Evolutionary conservation across 768 basidiomycete species (phyloP).

Genomic region (Cyclocybe cylindracea): DNA sequence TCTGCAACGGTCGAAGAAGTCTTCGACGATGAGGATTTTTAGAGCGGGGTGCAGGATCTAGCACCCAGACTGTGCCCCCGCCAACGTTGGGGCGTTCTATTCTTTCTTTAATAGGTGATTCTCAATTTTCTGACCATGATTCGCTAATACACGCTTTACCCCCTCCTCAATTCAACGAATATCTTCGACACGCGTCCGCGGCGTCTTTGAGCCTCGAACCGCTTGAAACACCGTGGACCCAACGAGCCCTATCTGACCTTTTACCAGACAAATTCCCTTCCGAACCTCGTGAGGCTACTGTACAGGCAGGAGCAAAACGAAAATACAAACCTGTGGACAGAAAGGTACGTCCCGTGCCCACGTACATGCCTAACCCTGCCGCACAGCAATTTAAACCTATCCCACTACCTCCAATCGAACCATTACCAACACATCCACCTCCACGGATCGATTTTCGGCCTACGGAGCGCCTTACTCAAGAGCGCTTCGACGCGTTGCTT

Average conservation of each 20-base stretch:
- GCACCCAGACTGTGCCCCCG: conserved; percentile 4
- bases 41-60: neutral
- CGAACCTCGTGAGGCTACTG: no score
- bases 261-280: neutral
- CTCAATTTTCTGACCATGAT: conserved; percentile 4
- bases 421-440: neutral
- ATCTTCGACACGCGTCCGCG: neutral
- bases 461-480: conserved; percentile 1
- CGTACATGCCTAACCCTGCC: conserved; percentile 21
- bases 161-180: neutral
- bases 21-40: conserved; percentile 2
- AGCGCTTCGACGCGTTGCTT: neutral
- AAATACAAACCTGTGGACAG: conserved; percentile 24
- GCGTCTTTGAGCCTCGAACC: neutral
- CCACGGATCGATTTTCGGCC: neutral
- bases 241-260: conserved; percentile 2
- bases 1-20: conserved; percentile 9
- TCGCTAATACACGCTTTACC: neutral
- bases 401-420: conserved; percentile 2
- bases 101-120: neutral
- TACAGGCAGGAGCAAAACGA: no score
- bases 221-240: conserved; percentile 1
- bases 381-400: conserved; percentile 20
- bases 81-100: conserved; percentile 13
- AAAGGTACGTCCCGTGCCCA: conserved; percentile 24